A percentile compares a stretch with the other conserved stretches of the same genome.
Conservation (phyloP, 345 rosid species). For the Angophora floribunda region DNA sequence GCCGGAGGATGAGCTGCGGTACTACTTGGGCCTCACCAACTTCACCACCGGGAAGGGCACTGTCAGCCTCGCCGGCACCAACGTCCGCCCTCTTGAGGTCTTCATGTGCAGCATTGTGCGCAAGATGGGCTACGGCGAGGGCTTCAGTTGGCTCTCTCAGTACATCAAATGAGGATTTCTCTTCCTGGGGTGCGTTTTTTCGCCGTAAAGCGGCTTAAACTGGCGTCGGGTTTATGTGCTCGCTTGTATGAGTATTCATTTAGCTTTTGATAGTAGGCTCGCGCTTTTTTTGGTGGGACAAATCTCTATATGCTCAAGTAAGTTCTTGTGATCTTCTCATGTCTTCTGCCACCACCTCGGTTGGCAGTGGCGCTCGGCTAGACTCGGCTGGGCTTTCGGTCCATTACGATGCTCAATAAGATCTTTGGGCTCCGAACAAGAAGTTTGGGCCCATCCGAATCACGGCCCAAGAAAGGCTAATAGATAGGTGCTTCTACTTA, state of each 20-base stretch:
- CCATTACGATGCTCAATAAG: background rate
- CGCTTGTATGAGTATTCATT: background rate
- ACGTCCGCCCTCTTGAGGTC: constrained; percentile 20
- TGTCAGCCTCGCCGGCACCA: constrained; percentile 7
- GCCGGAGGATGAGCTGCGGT: constrained; percentile 19
- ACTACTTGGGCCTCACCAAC: constrained; percentile 14
- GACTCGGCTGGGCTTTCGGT: background rate
- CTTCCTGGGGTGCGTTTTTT: background rate
- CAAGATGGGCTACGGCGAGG: constrained; percentile 31
- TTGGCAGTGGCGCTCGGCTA: background rate
- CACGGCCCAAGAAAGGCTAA: background rate
- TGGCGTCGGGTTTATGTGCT: background rate
- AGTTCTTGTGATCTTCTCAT: background rate
- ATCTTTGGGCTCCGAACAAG: background rate
- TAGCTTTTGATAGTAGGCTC: background rate
- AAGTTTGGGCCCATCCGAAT: background rate
- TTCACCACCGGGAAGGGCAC: constrained; percentile 24
- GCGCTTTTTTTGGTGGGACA: background rate
- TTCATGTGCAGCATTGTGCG: constrained; percentile 35
- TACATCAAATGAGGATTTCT: constrained; percentile 6
- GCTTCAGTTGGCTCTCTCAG: constrained; percentile 22
- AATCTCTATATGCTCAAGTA: background rate
- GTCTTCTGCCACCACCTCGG: background rate
- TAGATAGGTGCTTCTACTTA: background rate
- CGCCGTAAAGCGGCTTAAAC: background rate